phyloP scores from a whole-genome alignment of 371 early-diverging fungal genomes.

The Caulochytrium protostelioides region DNA sequence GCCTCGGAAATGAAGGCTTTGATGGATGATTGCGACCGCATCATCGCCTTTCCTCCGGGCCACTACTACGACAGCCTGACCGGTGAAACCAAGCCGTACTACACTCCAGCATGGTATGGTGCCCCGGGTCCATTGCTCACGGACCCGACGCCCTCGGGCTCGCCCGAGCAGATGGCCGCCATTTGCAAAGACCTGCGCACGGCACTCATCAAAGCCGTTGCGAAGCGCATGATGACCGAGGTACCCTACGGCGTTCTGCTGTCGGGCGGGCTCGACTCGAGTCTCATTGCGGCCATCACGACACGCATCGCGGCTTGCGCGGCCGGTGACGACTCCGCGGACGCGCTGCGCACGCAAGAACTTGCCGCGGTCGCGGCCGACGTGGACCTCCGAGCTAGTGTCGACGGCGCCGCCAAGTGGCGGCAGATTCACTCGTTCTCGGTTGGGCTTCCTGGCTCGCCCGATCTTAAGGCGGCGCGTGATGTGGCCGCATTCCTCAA shows the following conservation, averaged over 20 bases:
- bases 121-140: too few species aligned
- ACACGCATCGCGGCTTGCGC: slow-evolving; percentile 32
- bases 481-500: slow-evolving; percentile 67
- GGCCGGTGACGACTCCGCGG: too few species aligned
- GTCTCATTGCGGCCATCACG: slow-evolving; percentile 80
- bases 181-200: slow-evolving; percentile 49
- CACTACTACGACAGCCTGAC: slow-evolving; percentile 59
- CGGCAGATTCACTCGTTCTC: slow-evolving; percentile 86
- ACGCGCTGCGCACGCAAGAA: too few species aligned
- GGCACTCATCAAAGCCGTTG: slow-evolving; percentile 59
- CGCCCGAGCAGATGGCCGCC: slow-evolving; percentile 14
- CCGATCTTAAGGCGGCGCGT: slow-evolving; percentile 75
- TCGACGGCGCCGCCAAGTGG: slow-evolving; percentile 42
- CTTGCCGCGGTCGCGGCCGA: too few species aligned
- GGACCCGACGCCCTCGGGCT: background rate
- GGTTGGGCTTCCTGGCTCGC: slow-evolving; percentile 79
- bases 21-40: slow-evolving; percentile 81
- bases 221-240: slow-evolving; percentile 87
- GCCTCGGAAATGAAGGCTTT: slow-evolving; percentile 83
- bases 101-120: slow-evolving; percentile 74
- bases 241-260: slow-evolving; percentile 91
- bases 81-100: slow-evolving; percentile 56
- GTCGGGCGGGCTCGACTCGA: slow-evolving; percentile 82
- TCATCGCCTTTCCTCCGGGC: slow-evolving; percentile 88
- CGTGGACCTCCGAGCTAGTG: too few species aligned